These are phyloP conservation scores for Solanum boliviense DNA, from an alignment of 257 asterid genomes.

Conservation along the genomic window DNA sequence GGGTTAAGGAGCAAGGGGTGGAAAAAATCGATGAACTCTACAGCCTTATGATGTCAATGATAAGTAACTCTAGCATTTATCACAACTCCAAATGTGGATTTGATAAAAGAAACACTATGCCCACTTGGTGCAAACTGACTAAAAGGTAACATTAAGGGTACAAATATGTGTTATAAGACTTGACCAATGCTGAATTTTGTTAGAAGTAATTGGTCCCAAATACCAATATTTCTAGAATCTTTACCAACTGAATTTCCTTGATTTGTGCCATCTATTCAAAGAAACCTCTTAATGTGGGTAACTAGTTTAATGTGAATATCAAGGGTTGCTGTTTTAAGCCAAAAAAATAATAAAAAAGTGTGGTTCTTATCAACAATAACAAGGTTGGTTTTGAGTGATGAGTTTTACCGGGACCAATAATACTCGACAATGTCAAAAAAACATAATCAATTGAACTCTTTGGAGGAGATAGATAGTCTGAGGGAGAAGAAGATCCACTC, in stretches of 20 bases:
- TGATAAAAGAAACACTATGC: background rate
- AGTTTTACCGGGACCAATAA: background rate
- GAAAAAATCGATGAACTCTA: background rate
- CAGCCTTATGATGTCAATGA: background rate
- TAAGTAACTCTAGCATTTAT: background rate
- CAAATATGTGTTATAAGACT: background rate
- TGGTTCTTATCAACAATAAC: background rate
- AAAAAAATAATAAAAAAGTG: background rate
- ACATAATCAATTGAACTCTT: background rate
- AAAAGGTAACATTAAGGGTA: background rate
- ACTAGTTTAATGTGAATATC: background rate
- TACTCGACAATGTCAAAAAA: background rate
- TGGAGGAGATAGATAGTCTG: background rate
- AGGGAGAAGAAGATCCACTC: background rate
- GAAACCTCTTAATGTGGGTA: background rate
- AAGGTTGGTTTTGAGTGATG: background rate
- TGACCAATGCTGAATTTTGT: background rate
- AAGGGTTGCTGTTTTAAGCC: background rate
- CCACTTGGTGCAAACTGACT: background rate
- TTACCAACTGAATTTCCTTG: background rate
- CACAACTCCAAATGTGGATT: background rate
- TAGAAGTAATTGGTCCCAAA: background rate
- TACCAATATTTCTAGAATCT: background rate
- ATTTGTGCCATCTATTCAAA: background rate
- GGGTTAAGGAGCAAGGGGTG: background rate